These are phyloP conservation scores for Abortiporus biennis DNA, from an alignment of 1,284 basidiomycete species.

Conservation along the genomic window DNA sequence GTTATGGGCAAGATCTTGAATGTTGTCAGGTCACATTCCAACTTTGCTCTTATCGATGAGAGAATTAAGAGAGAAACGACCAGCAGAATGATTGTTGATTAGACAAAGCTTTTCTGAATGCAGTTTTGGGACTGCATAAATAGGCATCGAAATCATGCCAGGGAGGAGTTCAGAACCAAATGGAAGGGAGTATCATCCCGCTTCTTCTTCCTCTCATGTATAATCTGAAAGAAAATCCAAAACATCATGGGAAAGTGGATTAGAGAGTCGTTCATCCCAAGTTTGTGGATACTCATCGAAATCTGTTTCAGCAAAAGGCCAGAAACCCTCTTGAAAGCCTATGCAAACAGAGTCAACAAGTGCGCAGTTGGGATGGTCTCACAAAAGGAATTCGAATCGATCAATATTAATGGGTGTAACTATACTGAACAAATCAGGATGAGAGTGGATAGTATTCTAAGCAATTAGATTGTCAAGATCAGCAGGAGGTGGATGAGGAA, in stretches of 20 bases:
- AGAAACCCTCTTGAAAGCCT: conserved; percentile 20
- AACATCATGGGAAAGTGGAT: conserved; percentile 6
- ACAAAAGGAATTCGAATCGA: conserved; percentile 12
- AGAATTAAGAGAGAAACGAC: conserved; percentile 28
- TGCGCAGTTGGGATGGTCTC: conserved; percentile 19
- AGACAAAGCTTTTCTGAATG: conserved; percentile 29
- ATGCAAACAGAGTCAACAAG: conserved; percentile 19
- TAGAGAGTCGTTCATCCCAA: conserved; percentile 7
- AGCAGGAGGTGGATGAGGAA: conserved; percentile 5
- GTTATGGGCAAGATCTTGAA: conserved; percentile 22
- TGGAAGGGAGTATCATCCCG: conserved; percentile 28
- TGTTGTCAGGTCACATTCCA: conserved; percentile 26
- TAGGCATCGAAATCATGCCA: conserved; percentile 39
- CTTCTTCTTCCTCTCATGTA: conserved; percentile 23
- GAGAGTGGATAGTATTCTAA: conserved; percentile 13
- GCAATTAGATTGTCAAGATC: conserved; percentile 15
- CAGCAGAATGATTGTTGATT: conserved; percentile 31
- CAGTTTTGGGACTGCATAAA: conserved; percentile 31
- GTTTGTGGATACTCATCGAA: not conserved
- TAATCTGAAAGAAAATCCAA: conserved; percentile 1
- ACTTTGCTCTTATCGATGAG: conserved; percentile 24
- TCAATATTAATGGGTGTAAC: conserved; percentile 29
- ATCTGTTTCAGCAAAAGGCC: conserved; percentile 16
- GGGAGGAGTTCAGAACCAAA: conserved; percentile 31
- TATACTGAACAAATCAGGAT: conserved; percentile 27